Evolutionary conservation across 1,284 basidiomycete species (phyloP).

Genomic region (Wallemia mellicola): DNA sequence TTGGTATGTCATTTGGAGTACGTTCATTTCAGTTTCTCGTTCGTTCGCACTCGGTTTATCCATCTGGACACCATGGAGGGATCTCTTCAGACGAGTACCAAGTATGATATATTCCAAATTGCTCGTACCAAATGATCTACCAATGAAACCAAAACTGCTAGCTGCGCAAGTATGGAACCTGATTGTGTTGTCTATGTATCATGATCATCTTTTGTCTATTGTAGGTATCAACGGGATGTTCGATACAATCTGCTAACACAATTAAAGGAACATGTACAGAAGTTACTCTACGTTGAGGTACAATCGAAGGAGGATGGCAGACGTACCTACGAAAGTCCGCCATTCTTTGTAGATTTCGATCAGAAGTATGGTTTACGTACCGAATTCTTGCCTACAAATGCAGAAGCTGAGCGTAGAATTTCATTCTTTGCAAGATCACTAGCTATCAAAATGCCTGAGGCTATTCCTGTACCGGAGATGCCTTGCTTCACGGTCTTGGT

Average conservation of each 20-base stretch:
- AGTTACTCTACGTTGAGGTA: constrained; percentile 75
- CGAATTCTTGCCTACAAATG: constrained; percentile 72
- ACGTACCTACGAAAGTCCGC: constrained; percentile 47
- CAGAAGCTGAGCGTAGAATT: constrained; percentile 75
- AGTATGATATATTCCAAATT: constrained; percentile 86
- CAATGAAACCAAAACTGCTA: constrained; percentile 82
- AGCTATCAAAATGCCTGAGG: constrained; percentile 61
- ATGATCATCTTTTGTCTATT: constrained; percentile 79
- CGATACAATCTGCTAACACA: neutral
- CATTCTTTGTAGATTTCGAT: constrained; percentile 81
- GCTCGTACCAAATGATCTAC: constrained; percentile 67
- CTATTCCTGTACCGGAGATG: constrained; percentile 79
- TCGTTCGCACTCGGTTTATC: constrained; percentile 70
- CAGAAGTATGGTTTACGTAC: constrained; percentile 50
- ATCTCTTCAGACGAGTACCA: constrained; percentile 68
- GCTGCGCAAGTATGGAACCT: constrained; percentile 96
- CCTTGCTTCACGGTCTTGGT: constrained; percentile 87
- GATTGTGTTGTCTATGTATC: constrained; percentile 97
- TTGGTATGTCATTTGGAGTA: constrained; percentile 54
- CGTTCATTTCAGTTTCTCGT: constrained; percentile 62
- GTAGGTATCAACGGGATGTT: constrained; percentile 11
- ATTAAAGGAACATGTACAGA: constrained; percentile 43
- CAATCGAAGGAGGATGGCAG: constrained; percentile 55
- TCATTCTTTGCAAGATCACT: constrained; percentile 89
- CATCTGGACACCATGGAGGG: constrained; percentile 92